A percentile compares a stretch with the other conserved stretches of the same genome.
Evolutionary conservation across 2,329 filamentous ascomycete species (phyloP).

Genomic region (Sordariomycetes sp.): DNA sequence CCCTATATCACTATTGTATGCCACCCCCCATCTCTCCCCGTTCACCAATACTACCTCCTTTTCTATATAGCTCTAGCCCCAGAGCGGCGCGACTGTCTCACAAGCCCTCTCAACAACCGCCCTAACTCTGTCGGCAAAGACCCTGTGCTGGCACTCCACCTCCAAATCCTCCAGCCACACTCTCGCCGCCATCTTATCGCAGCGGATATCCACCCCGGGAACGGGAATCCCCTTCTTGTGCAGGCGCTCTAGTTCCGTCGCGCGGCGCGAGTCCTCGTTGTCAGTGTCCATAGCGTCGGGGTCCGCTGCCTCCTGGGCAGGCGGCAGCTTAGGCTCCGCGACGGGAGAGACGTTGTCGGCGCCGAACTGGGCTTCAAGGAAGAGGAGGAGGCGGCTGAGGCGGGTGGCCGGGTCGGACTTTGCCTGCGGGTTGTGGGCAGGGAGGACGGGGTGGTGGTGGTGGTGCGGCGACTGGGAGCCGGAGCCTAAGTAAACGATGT

Average conservation of each 20-base stretch:
- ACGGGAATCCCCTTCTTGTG: conserved; percentile 82
- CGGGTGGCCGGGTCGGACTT: conserved; percentile 63
- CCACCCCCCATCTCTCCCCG: background rate
- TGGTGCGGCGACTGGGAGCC: conserved; percentile 21
- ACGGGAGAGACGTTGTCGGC: conserved; percentile 72
- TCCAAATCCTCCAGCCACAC: conserved; percentile 90
- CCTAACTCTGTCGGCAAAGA: conserved; percentile 73
- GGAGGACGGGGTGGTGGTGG: conserved; percentile 34
- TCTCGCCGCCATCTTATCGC: conserved; percentile 78
- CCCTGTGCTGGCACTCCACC: conserved; percentile 72
- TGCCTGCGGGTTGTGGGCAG: conserved; percentile 57
- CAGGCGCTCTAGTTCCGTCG: conserved; percentile 63
- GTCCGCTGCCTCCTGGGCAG: conserved; percentile 18
- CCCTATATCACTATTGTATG: background rate
- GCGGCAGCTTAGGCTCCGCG: conserved; percentile 46
- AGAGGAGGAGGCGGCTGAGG: conserved; percentile 80
- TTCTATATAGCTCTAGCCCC: conserved; percentile 26
- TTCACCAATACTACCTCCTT: background rate
- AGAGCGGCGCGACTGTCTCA: conserved; percentile 73
- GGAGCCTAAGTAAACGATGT: conserved; percentile 7
- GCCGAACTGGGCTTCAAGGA: conserved; percentile 95
- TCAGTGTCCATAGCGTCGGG: conserved; percentile 24
- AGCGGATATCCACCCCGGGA: conserved; percentile 74
- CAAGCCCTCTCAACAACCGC: conserved; percentile 85
- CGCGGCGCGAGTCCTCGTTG: conserved; percentile 45